These are phyloP conservation scores for Hyaloperonospora brassicae DNA, from an alignment of 352 stramenopile genomes.

Conservation along the genomic window DNA sequence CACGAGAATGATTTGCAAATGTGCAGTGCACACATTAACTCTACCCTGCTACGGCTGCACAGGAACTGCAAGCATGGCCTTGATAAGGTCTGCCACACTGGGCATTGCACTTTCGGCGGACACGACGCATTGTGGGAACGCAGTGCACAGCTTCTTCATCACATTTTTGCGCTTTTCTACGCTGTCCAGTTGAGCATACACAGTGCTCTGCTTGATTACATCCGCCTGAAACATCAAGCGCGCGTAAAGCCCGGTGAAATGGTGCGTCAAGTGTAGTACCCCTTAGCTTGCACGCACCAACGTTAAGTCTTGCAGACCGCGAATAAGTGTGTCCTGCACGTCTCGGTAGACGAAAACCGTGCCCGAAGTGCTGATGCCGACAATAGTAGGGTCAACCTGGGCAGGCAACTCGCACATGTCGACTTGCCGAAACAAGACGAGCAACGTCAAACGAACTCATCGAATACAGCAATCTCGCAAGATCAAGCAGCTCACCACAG, in stretches of 20 bases:
- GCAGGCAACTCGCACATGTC: conserved; percentile 26
- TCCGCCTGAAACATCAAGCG: conserved; percentile 22
- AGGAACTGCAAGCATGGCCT: conserved; percentile 16
- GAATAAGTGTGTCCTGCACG: conserved; percentile 35
- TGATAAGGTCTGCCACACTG: conserved; percentile 26
- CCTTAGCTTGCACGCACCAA: conserved; percentile 26
- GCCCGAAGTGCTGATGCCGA: conserved; percentile 60
- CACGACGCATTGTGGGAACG: conserved; percentile 11
- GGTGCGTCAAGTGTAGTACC: neutral
- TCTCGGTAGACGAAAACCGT: conserved; percentile 54
- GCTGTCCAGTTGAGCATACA: conserved; percentile 32
- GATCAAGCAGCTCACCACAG: conserved; percentile 32
- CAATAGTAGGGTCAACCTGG: conserved; percentile 34
- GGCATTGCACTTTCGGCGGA: neutral
- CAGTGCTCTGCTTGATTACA: conserved; percentile 28
- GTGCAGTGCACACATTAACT: conserved; percentile 13
- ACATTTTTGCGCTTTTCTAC: conserved; percentile 37
- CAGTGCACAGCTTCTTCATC: conserved; percentile 26
- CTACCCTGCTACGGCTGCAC: conserved; percentile 7
- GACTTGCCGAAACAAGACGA: conserved; percentile 15
- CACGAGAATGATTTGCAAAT: neutral
- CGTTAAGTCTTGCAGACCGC: conserved; percentile 32
- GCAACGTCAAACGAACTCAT: neutral
- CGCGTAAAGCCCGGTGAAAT: neutral
- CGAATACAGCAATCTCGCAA: neutral